Evolutionary conservation across 2,329 filamentous ascomycete species (phyloP), one percentile per base, ranked within the genome.

Genomic region (Massarina eburnea): DNA sequence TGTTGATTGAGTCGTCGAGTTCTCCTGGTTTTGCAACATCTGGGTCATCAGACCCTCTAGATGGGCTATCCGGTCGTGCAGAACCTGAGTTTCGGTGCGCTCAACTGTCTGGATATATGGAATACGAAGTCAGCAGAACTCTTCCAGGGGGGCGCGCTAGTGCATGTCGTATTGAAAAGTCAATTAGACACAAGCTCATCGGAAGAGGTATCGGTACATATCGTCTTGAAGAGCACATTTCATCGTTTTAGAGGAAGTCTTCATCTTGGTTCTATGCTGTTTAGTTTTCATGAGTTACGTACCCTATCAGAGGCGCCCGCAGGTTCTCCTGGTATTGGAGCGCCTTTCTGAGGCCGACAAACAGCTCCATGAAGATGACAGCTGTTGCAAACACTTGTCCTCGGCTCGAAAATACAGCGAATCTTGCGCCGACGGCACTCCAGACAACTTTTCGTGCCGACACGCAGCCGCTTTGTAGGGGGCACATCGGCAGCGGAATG

Each of bases 391-490:
- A 17, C 9, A 5, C 5, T 21, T 7, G 5, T 7, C 2, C 39
- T 20, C 2, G 30, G 24, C 9, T 30, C 6, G 27, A 32, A 41
- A 15, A 41, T 21, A 12, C 39, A 42, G 8, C 30, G 40, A 18
- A 42, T 20, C 15, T 42, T 42, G 20, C 30, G 40, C 2, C 30
- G 18, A 17, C 30, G 20, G 30, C 30, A 42, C 14, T 36, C 40
- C 6, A 32, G 9, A 9, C 30, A 42, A n/a, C 30, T 41, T 14
- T 35, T 42, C 2, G 40, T 36, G 2, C 40, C 30, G 4, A 42
- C 9, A 10, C 40, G 30, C 40, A 36, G 15, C 1, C 32, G 4
- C 27, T 42, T 35, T 3, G 26, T 14, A 15, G 40, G 20, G 14
- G 30, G 30, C 4, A 8, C 24, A 7, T 26, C 24, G 10, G 24